Evolutionary conservation across 192 early-diverging fungal genomes (phyloP).

Genomic region (Podila epigama): DNA sequence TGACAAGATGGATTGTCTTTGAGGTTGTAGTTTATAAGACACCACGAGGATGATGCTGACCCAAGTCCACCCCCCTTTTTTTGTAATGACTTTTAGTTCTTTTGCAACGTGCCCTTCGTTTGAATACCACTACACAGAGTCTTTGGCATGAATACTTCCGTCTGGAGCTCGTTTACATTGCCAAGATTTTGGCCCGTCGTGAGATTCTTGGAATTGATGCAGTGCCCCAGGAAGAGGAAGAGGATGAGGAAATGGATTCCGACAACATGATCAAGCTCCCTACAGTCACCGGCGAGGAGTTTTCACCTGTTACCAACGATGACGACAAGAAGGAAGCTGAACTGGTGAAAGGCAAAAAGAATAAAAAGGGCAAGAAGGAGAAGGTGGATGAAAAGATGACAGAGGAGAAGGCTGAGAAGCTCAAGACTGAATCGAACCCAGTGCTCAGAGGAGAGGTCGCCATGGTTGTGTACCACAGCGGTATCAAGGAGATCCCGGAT

Average conservation of each 20-base stretch:
- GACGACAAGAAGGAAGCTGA: conserved; percentile 52
- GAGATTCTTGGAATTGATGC: conserved; percentile 75
- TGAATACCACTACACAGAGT: conserved; percentile 73
- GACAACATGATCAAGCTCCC: conserved; percentile 64
- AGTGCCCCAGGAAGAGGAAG: conserved; percentile 35
- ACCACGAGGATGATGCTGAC: too few species aligned
- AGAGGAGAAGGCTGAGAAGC: conserved; percentile 56
- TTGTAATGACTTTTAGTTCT: conserved; percentile 57
- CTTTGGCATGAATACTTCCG: conserved; percentile 96
- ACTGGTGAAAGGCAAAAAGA: conserved; percentile 34
- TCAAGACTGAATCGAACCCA: conserved; percentile 67
- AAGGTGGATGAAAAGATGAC: conserved; percentile 25
- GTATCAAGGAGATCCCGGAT: conserved; percentile 73
- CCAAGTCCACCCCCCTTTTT: neutral
- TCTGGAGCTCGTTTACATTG: conserved; percentile 88
- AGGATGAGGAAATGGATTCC: conserved; percentile 49
- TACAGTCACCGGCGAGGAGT: conserved; percentile 62
- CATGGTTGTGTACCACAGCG: conserved; percentile 79
- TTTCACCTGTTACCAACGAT: conserved; percentile 29
- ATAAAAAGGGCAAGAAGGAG: conserved; percentile 25
- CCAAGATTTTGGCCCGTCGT: conserved; percentile 84
- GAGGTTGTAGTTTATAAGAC: too few species aligned
- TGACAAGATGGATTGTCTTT: neutral
- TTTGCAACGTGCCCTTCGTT: conserved; percentile 84
- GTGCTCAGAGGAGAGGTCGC: conserved; percentile 79